These are phyloP conservation scores for Toxoplasma gondii DNA, from an alignment of 169 alveolate species.

Conservation along the genomic window DNA sequence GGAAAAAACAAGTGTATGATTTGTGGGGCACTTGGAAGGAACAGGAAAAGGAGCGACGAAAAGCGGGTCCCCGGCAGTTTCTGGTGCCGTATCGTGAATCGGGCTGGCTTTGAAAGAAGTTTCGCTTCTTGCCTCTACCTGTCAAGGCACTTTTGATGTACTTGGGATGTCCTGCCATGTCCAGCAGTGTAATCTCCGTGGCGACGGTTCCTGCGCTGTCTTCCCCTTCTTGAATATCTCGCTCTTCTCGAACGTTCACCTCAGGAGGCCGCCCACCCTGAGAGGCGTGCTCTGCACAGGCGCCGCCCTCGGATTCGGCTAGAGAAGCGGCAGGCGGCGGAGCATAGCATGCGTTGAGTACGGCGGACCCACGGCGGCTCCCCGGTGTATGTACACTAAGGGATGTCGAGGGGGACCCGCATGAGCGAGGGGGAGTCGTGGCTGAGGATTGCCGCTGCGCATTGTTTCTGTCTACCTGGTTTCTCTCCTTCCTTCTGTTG, in stretches of 20 bases:
- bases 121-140: neutral
- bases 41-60: too few species aligned
- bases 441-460: too few species aligned
- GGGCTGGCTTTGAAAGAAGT: too few species aligned
- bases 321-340: neutral
- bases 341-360: neutral
- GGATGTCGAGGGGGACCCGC: neutral
- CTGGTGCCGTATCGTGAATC: too few species aligned
- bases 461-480: too few species aligned
- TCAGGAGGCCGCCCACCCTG: neutral
- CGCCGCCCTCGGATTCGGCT: neutral
- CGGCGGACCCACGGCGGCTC: neutral
- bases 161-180: slow-evolving; percentile 45
- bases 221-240: neutral
- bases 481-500: too few species aligned
- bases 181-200: neutral
- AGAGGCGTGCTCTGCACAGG: neutral
- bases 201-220: neutral
- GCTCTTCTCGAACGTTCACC: neutral
- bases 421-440: too few species aligned
- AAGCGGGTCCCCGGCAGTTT: too few species aligned
- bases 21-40: neutral
- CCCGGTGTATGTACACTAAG: neutral
- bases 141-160: slow-evolving; percentile 4
- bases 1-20: neutral